A percentile compares a stretch with the other conserved stretches of the same genome.
These are phyloP conservation scores for Coprinopsis marcescibilis DNA, from an alignment of 768 basidiomycete genomes.

Conservation along the genomic window DNA sequence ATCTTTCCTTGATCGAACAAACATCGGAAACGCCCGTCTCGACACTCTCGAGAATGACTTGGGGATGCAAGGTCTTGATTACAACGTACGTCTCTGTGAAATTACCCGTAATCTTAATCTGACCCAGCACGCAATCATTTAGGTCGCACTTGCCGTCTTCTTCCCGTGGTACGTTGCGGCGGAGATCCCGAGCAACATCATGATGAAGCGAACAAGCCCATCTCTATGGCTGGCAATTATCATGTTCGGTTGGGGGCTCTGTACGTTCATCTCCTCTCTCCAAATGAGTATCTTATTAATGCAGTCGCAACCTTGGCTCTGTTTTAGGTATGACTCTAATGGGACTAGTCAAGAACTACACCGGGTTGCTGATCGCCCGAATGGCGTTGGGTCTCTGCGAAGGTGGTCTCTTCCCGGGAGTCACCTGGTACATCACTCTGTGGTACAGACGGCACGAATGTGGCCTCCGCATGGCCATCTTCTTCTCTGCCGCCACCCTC, in stretches of 20 bases:
- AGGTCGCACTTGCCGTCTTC: conserved; percentile 27
- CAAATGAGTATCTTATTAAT: background rate
- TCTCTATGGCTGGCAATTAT: conserved; percentile 27
- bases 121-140: too few species aligned
- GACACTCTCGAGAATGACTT: conserved; percentile 24
- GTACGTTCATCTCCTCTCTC: conserved; percentile 14
- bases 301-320: background rate
- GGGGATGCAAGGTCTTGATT: conserved; percentile 23
- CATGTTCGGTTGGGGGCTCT: conserved; percentile 27
- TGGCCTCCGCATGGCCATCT: conserved; percentile 26
- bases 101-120: background rate
- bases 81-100: conserved; percentile 19
- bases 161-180: conserved; percentile 28
- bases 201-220: conserved; percentile 30
- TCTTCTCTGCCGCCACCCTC: conserved; percentile 28
- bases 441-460: conserved; percentile 28
- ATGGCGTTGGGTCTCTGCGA: conserved; percentile 26
- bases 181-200: conserved; percentile 28
- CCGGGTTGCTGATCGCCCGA: conserved; percentile 21
- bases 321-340: conserved; percentile 25
- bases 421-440: conserved; percentile 26
- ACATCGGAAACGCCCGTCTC: conserved; percentile 28
- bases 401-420: conserved; percentile 27
- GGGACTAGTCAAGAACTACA: conserved; percentile 24
- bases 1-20: conserved; percentile 27